phyloP scores from a whole-genome alignment of 1,284 basidiomycete species.

The Fomes fomentarius region DNA sequence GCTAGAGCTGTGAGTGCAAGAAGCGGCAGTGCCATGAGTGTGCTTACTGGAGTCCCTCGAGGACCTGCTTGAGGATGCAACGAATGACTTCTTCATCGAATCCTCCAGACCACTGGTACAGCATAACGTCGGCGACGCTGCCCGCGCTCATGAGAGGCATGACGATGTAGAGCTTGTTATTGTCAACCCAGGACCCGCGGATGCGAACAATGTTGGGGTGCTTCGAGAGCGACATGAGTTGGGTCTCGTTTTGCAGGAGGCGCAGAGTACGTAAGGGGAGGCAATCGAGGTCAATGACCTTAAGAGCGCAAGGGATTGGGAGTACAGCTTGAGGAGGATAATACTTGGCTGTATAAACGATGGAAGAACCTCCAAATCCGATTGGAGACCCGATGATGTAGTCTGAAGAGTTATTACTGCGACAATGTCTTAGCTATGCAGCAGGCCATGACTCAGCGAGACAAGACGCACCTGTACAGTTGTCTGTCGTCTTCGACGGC shows the following conservation, averaged over 20 bases:
- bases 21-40: background rate
- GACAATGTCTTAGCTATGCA: background rate
- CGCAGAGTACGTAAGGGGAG: slow-evolving; percentile 68
- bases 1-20: background rate
- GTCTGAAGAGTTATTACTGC: slow-evolving; percentile 69
- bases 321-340: slow-evolving; percentile 36
- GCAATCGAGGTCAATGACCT: slow-evolving; percentile 86
- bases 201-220: slow-evolving; percentile 85
- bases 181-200: no score
- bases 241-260: slow-evolving; percentile 82
- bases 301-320: slow-evolving; percentile 74
- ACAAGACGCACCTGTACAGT: slow-evolving; percentile 66
- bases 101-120: no score
- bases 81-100: slow-evolving; percentile 68
- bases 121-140: slow-evolving; percentile 85
- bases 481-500: slow-evolving; percentile 88
- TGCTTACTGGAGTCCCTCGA: slow-evolving; percentile 80
- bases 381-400: slow-evolving; percentile 76
- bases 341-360: slow-evolving; percentile 80
- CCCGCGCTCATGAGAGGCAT: slow-evolving; percentile 88
- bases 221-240: slow-evolving; percentile 92
- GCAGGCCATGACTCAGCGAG: slow-evolving; percentile 5
- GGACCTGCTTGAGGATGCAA: slow-evolving; percentile 81
- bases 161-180: no score
- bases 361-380: slow-evolving; percentile 87